Percentiles rank a stretch among this genome's conserved stretches.
Evolutionary conservation across 495 filamentous ascomycete genomes (phyloP).

Genomic region (Opeltia flavorubescens): DNA sequence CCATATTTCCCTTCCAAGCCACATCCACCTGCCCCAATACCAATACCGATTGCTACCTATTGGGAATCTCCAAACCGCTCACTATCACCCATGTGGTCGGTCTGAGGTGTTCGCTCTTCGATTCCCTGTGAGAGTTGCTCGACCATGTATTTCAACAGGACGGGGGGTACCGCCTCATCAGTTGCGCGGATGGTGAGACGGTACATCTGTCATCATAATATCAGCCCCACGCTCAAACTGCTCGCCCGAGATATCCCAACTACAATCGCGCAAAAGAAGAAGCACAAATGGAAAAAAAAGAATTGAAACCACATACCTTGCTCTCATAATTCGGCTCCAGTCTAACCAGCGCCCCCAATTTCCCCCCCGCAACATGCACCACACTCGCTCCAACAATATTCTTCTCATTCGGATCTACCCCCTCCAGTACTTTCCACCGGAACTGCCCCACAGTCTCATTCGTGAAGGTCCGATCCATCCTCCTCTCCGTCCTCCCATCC

Average conservation of each 20-base stretch:
- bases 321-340: constrained; percentile 89
- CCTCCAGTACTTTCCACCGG: constrained; percentile 72
- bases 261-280: background rate
- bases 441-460: constrained; percentile 60
- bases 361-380: constrained; percentile 70
- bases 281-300: background rate
- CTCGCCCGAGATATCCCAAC: background rate
- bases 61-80: background rate
- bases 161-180: constrained; percentile 70
- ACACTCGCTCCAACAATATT: constrained; percentile 93
- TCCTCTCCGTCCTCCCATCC: constrained; percentile 29
- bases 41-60: background rate
- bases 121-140: constrained; percentile 52
- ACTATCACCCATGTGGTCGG: background rate
- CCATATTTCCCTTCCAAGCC: too few species aligned
- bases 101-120: background rate
- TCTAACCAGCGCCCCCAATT: constrained; percentile 85
- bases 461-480: constrained; percentile 43
- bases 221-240: background rate
- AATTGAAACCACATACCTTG: constrained; percentile 43
- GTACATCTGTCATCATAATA: constrained; percentile 53
- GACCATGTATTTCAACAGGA: constrained; percentile 75
- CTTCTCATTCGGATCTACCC: constrained; percentile 77
- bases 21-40: too few species aligned
- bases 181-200: constrained; percentile 90